Evolutionary conservation across 495 filamentous ascomycete genomes (phyloP), one percentile per base, ranked within the genome.

Genomic region (Haplographium delicatum): DNA sequence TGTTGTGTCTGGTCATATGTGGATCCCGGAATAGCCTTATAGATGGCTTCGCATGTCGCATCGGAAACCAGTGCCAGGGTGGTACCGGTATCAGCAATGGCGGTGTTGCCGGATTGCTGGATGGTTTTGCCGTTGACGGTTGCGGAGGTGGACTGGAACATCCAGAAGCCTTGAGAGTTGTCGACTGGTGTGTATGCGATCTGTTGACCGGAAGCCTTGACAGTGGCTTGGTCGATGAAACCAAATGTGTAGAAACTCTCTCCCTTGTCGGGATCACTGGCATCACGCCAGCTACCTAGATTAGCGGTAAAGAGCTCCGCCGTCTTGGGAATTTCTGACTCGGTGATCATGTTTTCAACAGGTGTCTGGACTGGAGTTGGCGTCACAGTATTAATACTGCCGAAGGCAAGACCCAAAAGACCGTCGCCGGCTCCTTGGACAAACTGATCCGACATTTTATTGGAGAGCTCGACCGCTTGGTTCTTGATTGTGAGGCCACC

Each of bases 221-320:
- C 72, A 0, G 80, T 73, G 5, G 75, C 78, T 51, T 85, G 60
- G 59, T 89, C 86, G 59, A 90, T 83, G 60, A 72, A 89, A 22
- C 86, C 87, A 56, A 90, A 89, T 0, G 86, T 89, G 67, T 86
- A 89, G 71, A 89, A 90, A 1, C 80, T 82, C 44, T 75, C 69
- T 44, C 75, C 73, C 37, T 81, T 76, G 47, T 74, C 70, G 0
- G 65, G 65, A 41, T 79, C 76, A 34, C 73, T 62, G 24, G 68
- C 57, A 64, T 85, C 80, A 19, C 79, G 74, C 67, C 74, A 78
- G 46, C 75, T 82, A 51, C 83, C 83, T 34, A 90, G 75, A 45
- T 85, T 82, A 18, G 76, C 82, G 0, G 85, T 89, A 70, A 89
- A 90, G n/a, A 91, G 73, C 63, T 82, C 73, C 2, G 75, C 59